Base-by-base conservation (phyloP, 1,284 basidiomycete species). In the Inonotus obliquus region DNA sequence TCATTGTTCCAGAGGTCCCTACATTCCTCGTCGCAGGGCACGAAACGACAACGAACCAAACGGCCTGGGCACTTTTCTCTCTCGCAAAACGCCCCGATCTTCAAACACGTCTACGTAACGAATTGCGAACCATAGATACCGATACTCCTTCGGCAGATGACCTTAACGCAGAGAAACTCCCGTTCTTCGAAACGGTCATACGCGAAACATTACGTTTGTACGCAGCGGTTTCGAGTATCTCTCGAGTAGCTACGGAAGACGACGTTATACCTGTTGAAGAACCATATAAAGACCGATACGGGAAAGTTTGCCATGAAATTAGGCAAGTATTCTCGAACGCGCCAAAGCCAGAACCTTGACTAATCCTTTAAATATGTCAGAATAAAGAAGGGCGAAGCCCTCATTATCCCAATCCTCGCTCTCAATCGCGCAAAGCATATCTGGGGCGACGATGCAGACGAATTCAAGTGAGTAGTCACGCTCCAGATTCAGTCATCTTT, bases 21-120 rank as follows among this genome's bases (percentile, higher is more conserved):
- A 84, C 83, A 0, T 85, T 86, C 72, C 69, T 89, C 1, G 74
- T 83, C 4, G 85, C 86, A 4, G 92, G 92, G 0, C 89, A 93
- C 71, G 91, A 94, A 70, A 94, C 92, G 0, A 78, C 76, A 1
- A 88, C 85, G 81, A 66, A 71, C 0, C 69, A 68, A 2, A 77
- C 79, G 0, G 78, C 79, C 0, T 87, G 85, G 85, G 82, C 83
- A 0, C 74, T 94, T 0, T 89, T 79, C 70, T 80, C 83, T 0
- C 81, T 95, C 2, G 73, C 84, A 0, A 76, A 78, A 45, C 65
- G 82, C 56, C 81, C 78, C 0, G 75, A 78, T 0, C 74, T 84
- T 0, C 92, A 95, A 70, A 72, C 68, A 11, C 85, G 83, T 65
- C 80, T 96, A 0, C 83, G 92, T 1, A 76, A 81, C 2, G 94